Base-by-base conservation (phyloP, 2,329 filamentous ascomycete species). In the Cryphonectria radicalis region DNA sequence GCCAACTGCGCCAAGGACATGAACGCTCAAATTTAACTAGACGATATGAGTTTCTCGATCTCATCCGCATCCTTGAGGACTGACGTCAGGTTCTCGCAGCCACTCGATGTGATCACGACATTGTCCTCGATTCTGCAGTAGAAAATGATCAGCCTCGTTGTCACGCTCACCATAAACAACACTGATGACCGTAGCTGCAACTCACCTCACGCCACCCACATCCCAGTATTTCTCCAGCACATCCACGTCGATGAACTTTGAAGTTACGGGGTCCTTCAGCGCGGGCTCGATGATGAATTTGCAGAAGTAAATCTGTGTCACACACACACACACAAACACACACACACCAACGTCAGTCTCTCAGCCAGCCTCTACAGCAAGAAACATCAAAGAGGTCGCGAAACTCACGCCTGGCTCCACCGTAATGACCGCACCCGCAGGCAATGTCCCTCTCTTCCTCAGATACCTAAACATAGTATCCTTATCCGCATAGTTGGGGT, bases 401-500 rank as follows among this genome's bases (percentile, higher is more conserved):
- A 8, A 68, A 85, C 89, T 81, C 85, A 93, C 89, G 64, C 96
- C 96, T 17, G 96, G 96, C 84, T 99, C 96, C 55, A 98, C 95
- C 0, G 96, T 99, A 68, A 99, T 91, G 35, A 99, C 93, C 66
- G 91, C 91, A 10, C 92, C 92, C 0, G 90, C 91, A 0, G 94
- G 93, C 64, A 98, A 81, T 32, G 82, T 86, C 17, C 93, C 91
- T 68, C 96, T 86, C 55, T 97, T 91, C 62, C 96, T 87, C 72
- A 99, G 84, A 78, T 98, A 98, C 68, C 90, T 87, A 82, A 98
- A 98, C 87, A 98, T 89, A 50, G 88, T 84, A 79, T 99, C 95
- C 72, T 87, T 84, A 78, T 99, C 96, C 11, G 85, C 85, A 76
- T 93, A 93, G 80, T 95, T 92, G 50, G 92, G 86, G 79, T 94